phyloP scores from a whole-genome alignment of 2,329 filamentous ascomycete genomes.

The Scedosporium aurantiacum region DNA sequence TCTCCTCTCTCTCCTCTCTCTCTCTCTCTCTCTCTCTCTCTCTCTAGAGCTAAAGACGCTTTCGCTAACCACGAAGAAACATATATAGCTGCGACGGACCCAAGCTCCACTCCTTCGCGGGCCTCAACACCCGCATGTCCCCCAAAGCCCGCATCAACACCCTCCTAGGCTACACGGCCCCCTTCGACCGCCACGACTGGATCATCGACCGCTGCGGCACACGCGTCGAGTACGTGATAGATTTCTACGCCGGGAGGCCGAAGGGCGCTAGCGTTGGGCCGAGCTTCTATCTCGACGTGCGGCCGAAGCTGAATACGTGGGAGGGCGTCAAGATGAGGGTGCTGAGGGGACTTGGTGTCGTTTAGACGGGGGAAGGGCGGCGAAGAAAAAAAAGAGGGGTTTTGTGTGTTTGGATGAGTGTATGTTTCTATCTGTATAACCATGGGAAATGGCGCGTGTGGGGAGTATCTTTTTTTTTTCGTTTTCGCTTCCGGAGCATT shows the following conservation, averaged over 20 bases:
- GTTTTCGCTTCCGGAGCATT: neutral
- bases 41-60: neutral
- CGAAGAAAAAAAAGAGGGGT: neutral
- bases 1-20: neutral
- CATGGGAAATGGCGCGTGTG: neutral
- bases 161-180: conserved; percentile 74
- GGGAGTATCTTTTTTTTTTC: neutral
- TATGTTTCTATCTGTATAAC: neutral
- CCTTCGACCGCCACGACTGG: conserved; percentile 97
- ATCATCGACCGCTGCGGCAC: conserved; percentile 83
- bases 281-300: conserved; percentile 58
- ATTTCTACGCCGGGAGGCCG: conserved; percentile 76
- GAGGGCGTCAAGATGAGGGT: conserved; percentile 59
- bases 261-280: conserved; percentile 22
- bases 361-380: conserved; percentile 18
- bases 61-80: conserved; percentile 8
- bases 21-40: conserved; percentile 1
- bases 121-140: conserved; percentile 57
- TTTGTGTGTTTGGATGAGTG: neutral
- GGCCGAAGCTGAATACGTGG: conserved; percentile 57
- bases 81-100: conserved; percentile 54
- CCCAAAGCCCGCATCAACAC: conserved; percentile 77
- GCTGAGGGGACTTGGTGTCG: conserved; percentile 37
- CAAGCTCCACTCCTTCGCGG: conserved; percentile 72
- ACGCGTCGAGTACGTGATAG: conserved; percentile 88